Percentiles rank a stretch among this genome's conserved stretches.
Evolutionary conservation across 228 moss, liverwort and hornwort species (phyloP).

Genomic region (Sphagnum magellanicum): DNA sequence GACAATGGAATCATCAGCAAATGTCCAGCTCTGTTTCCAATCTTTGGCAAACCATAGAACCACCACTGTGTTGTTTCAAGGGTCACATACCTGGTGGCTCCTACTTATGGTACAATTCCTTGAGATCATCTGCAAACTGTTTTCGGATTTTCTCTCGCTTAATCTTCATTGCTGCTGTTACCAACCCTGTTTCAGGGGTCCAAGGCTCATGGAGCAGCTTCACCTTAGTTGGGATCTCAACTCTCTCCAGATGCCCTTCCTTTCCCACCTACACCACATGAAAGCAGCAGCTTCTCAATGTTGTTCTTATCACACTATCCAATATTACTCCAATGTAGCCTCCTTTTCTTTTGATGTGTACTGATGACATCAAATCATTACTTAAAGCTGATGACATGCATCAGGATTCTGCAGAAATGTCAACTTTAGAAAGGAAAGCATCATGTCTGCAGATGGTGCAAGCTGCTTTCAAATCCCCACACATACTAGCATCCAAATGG

Average conservation of each 20-base stretch:
- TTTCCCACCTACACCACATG: conserved; percentile 37
- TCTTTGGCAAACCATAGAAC: too few relatives aligned
- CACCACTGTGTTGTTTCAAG: too few relatives aligned
- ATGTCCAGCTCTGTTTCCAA: too few relatives aligned
- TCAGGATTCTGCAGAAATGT: too few relatives aligned
- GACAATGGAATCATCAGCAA: too few relatives aligned
- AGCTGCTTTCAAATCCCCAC: too few relatives aligned
- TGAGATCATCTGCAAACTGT: conserved; percentile 62
- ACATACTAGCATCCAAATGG: too few relatives aligned
- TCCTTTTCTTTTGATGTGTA: too few relatives aligned
- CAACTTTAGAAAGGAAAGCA: too few relatives aligned
- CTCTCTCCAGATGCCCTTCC: conserved; percentile 53
- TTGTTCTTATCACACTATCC: not conserved
- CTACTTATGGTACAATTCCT: conserved; percentile 38
- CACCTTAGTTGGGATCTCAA: conserved; percentile 83
- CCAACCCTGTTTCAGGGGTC: conserved; percentile 85
- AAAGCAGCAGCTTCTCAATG: not conserved
- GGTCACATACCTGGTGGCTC: not conserved
- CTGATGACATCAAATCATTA: not conserved
- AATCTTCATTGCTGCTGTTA: conserved; percentile 94
- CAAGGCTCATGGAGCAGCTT: conserved; percentile 81
- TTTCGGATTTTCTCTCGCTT: conserved; percentile 81
- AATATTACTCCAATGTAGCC: too few relatives aligned
- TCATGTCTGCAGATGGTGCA: not conserved
- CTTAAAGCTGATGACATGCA: not conserved